Percentiles rank a stretch among this genome's conserved stretches.
Conservation (phyloP, 2,329 filamentous ascomycete species). For the Torrubiellomyces zombiae region DNA sequence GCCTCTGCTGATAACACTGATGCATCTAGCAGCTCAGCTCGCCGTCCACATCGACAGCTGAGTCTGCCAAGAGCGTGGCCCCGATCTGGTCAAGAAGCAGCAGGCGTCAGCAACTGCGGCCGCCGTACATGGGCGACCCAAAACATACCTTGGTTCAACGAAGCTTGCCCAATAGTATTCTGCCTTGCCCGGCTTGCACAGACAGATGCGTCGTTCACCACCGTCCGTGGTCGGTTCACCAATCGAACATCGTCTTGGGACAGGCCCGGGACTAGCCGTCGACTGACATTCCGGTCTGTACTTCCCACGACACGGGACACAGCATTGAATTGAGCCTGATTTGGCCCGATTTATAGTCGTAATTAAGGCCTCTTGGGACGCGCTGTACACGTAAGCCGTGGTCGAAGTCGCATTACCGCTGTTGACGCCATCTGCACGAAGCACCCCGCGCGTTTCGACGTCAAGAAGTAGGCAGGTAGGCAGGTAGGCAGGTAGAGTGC, state of each 20-base stretch:
- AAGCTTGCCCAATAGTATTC: conserved; percentile 42
- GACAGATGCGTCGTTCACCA: conserved; percentile 28
- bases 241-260: neutral
- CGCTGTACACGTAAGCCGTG: conserved; percentile 53
- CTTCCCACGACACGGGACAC: conserved; percentile 52
- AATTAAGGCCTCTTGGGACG: conserved; percentile 48
- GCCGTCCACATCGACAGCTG: conserved; percentile 40
- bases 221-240: neutral
- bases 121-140: conserved; percentile 38
- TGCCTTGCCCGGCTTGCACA: conserved; percentile 44
- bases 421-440: conserved; percentile 54
- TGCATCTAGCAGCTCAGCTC: no score
- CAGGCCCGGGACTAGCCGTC: neutral
- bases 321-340: conserved; percentile 57
- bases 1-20: no score
- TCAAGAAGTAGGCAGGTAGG: conserved; percentile 44
- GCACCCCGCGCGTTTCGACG: conserved; percentile 35
- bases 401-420: conserved; percentile 40
- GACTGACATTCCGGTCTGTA: conserved; percentile 41
- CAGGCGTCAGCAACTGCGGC: conserved; percentile 55
- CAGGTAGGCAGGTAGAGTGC: no score
- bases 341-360: conserved; percentile 45
- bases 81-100: conserved; percentile 53
- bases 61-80: conserved; percentile 55
- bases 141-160: conserved; percentile 33